Evolutionary conservation across 768 basidiomycete genomes (phyloP).

Genomic region (Tricholoma saponaceum): DNA sequence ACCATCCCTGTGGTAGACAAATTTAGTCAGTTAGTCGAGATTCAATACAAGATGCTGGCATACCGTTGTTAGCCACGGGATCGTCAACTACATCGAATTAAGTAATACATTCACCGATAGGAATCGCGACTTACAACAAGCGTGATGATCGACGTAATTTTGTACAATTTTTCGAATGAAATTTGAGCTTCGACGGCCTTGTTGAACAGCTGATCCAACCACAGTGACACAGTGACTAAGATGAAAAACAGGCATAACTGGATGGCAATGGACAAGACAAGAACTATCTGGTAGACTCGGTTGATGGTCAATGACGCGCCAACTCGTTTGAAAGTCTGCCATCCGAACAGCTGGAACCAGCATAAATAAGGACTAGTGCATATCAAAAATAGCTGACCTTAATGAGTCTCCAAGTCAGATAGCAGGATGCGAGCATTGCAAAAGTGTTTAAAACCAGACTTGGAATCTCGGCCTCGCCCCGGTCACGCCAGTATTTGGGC

Average conservation of each 20-base stretch:
- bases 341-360: conserved; percentile 61
- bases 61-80: conserved; percentile 69
- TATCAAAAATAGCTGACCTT: conserved; percentile 42
- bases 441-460: conserved; percentile 59
- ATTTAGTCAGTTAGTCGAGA: conserved; percentile 5
- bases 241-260: conserved; percentile 82
- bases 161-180: conserved; percentile 43
- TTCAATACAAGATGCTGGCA: conserved; percentile 11
- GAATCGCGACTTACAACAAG: conserved; percentile 47
- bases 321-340: conserved; percentile 87
- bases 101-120: background rate
- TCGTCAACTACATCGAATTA: conserved; percentile 41
- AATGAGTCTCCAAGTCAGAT: conserved; percentile 70
- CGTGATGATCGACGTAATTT: conserved; percentile 49
- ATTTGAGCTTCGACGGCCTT: conserved; percentile 57
- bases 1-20: conserved; percentile 56
- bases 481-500: conserved; percentile 59
- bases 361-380: background rate
- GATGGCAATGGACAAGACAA: conserved; percentile 65
- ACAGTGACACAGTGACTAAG: conserved; percentile 60
- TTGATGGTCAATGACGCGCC: conserved; percentile 74
- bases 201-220: conserved; percentile 74
- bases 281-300: conserved; percentile 68
- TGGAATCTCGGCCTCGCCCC: conserved; percentile 58
- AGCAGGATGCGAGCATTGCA: conserved; percentile 54